Base-by-base conservation (phyloP, 106 monocot species). In the Acorus calamus region DNA sequence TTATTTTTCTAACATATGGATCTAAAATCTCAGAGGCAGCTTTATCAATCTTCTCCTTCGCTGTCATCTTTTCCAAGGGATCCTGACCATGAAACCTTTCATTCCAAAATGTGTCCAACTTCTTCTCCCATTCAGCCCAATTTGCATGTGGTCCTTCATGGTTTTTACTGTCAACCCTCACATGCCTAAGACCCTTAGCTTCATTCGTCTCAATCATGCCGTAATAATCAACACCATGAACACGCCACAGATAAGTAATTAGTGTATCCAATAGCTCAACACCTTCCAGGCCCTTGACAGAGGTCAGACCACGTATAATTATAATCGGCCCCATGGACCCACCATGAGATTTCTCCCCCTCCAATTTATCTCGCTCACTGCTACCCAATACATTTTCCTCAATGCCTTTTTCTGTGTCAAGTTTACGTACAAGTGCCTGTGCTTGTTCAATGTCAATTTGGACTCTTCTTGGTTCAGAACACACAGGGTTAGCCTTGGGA, bases 181-280 rank as follows among this genome's bases (percentile, higher is more conserved):
- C 77, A 71, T 92, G 88, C 7, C 88, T 80, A 52, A 88, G 76
- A 58, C 83, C 98, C 71, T 92, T 88, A 7, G 78, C 78, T 58
- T 92, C 98, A 65, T 70, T 71, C 53, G 73, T 72, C 65, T 99
- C 91, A 63, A 69, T 66, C 77, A 86, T 81, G 14, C 98, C 88
- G 81, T 99, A 99, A 60, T 92, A 98, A 77, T 98, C 92, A 47
- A 98, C 14, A 62, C 92, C 85, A 64, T 99, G 98, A 10, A 88
- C 53, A 46, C 88, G 87, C 87, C 85, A 99, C 11, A 99, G 76
- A 74, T 99, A 99, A 46, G 92, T 99, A 48, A 99, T 45, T 10
- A 99, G 70, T 42, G 92, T 99, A 75, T 99, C 98, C 63, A 99
- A 69, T 52, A 99, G 71, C 66, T 99, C 91, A 60, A 83, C 79